These are phyloP conservation scores for Dendrothele bispora DNA, from an alignment of 768 basidiomycete species.

Conservation along the genomic window DNA sequence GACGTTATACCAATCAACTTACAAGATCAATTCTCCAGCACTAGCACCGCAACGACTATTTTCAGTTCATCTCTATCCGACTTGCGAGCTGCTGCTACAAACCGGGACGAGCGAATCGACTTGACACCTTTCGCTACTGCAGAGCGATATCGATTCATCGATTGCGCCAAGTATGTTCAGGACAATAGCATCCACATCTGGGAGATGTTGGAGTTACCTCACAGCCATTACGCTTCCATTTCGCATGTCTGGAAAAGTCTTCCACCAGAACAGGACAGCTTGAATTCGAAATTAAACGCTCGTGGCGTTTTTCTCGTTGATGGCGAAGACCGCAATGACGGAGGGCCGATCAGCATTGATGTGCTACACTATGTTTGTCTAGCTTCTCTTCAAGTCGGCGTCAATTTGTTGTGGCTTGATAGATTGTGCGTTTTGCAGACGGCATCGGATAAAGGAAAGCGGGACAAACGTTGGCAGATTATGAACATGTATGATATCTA, in stretches of 20 bases:
- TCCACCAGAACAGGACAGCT: background rate
- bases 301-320: background rate
- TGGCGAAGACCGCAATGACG: conserved; percentile 1
- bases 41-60: too few relatives aligned
- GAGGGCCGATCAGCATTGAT: background rate
- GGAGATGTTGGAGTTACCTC: background rate
- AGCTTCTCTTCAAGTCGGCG: background rate
- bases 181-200: background rate
- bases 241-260: background rate
- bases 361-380: background rate
- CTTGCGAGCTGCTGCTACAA: too few relatives aligned
- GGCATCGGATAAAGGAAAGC: background rate
- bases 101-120: too few relatives aligned
- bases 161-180: background rate
- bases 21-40: too few relatives aligned
- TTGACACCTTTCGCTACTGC: background rate
- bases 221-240: background rate
- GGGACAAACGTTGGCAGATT: background rate
- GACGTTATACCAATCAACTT: too few relatives aligned
- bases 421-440: background rate
- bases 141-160: background rate
- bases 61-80: too few relatives aligned
- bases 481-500: background rate
- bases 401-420: background rate
- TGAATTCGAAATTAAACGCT: background rate